Evolutionary conservation across 129 eudicot genomes (phyloP).

Genomic region (Tagetes patula): DNA sequence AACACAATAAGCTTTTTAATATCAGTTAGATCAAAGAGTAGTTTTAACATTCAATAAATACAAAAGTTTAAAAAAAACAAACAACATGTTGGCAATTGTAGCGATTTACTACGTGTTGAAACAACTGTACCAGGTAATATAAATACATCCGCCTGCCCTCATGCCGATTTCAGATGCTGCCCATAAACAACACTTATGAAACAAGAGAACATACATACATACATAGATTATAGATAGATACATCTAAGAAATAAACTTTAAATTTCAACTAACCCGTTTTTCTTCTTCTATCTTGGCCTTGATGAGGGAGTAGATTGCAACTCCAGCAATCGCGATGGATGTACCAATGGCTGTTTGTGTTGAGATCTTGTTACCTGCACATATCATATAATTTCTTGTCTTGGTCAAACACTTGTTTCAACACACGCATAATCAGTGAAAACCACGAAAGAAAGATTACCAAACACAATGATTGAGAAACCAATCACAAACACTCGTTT

Average conservation of each 20-base stretch:
- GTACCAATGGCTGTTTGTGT: constrained; percentile 95
- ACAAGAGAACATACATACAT: constrained; percentile 4
- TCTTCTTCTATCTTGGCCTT: constrained; percentile 95
- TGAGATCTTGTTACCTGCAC: constrained; percentile 87
- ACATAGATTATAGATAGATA: neutral
- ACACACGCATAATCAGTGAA: neutral
- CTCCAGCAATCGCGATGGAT: constrained; percentile 90
- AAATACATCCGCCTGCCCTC: neutral
- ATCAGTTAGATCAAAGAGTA: too few species aligned
- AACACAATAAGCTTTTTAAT: too few species aligned
- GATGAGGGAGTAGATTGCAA: constrained; percentile 74
- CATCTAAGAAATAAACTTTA: neutral
- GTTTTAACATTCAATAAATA: too few species aligned
- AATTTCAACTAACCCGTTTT: constrained; percentile 63
- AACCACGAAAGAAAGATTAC: constrained; percentile 36
- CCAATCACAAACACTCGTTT: constrained; percentile 97
- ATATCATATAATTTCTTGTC: neutral
- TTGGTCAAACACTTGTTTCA: neutral
- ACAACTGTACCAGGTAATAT: too few species aligned
- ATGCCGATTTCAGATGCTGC: constrained; percentile 6
- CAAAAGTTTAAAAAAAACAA: constrained; percentile 19
- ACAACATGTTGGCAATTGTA: constrained; percentile 13
- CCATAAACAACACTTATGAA: neutral
- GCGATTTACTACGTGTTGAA: too few species aligned
- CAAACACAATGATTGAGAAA: constrained; percentile 80